Evolutionary conservation across 495 filamentous ascomycete species (phyloP).

Genomic region (Annulohypoxylon bovei): DNA sequence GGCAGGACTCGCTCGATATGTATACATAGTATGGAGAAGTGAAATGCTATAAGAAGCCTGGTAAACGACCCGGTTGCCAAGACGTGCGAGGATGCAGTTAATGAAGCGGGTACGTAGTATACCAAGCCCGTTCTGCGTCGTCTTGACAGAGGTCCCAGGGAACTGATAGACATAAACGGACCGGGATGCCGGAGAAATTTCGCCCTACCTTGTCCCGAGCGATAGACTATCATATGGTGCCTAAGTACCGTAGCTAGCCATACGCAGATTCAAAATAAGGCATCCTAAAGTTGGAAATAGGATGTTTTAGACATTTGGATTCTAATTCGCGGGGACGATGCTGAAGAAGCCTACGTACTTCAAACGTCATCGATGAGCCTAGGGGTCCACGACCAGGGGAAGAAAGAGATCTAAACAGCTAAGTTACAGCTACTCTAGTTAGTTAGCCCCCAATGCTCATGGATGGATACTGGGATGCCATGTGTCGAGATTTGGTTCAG

Average conservation of each 20-base stretch:
- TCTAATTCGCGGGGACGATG: constrained; percentile 26
- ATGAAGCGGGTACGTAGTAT: constrained; percentile 38
- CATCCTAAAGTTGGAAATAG: constrained; percentile 1
- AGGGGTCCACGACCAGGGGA: constrained; percentile 23
- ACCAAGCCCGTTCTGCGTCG: constrained; percentile 36
- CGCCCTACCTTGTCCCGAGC: constrained; percentile 21
- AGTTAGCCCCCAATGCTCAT: constrained; percentile 12
- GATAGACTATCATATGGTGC: constrained; percentile 18
- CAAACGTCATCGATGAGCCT: constrained; percentile 30
- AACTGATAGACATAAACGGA: constrained; percentile 32
- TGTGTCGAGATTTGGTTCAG: constrained; percentile 38
- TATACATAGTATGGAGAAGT: constrained; percentile 24
- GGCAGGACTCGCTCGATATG: constrained; percentile 25
- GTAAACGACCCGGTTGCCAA: constrained; percentile 35
- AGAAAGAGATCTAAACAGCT: constrained; percentile 19
- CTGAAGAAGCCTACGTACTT: constrained; percentile 19
- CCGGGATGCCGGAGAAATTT: constrained; percentile 43
- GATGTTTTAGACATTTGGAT: constrained; percentile 3
- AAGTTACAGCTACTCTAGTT: constrained; percentile 25
- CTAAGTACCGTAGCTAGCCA: constrained; percentile 5
- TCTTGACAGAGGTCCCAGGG: constrained; percentile 20
- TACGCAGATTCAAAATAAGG: constrained; percentile 5
- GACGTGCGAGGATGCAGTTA: constrained; percentile 36
- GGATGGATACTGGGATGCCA: constrained; percentile 29
- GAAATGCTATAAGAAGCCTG: constrained; percentile 31